Conservation (phyloP, 2,329 filamentous ascomycete species). For the Alternaria burnsii region DNA sequence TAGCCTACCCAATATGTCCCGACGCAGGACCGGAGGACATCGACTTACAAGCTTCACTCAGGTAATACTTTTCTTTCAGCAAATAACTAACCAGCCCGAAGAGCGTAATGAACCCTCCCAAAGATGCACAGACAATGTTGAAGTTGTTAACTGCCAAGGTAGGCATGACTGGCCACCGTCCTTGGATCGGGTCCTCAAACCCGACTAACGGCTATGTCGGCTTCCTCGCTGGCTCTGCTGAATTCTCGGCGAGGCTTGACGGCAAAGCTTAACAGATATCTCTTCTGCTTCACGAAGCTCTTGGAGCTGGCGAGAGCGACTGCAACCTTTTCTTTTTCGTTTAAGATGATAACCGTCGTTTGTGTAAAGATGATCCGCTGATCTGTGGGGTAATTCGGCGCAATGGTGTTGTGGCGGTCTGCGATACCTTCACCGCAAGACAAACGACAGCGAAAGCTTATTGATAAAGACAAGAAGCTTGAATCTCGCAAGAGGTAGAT, state of each 20-base stretch:
- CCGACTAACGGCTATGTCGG: slow-evolving; percentile 7
- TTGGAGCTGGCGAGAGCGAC: background rate
- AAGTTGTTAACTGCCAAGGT: slow-evolving; percentile 75
- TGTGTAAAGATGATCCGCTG: background rate
- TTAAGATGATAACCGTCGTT: background rate
- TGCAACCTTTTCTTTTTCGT: background rate
- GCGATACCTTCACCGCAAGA: background rate
- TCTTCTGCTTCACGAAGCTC: background rate
- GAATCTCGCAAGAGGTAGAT: background rate
- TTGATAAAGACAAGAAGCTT: background rate
- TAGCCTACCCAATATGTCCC: background rate
- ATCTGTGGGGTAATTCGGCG: background rate
- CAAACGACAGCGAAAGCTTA: background rate
- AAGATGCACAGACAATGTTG: slow-evolving; percentile 80
- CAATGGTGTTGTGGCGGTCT: slow-evolving; percentile 1
- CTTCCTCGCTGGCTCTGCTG: slow-evolving; percentile 4
- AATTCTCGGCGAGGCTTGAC: slow-evolving; percentile 18
- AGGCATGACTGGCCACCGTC: slow-evolving; percentile 58
- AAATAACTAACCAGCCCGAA: slow-evolving; percentile 91
- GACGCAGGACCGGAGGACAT: too few species aligned
- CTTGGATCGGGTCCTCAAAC: background rate
- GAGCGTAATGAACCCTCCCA: slow-evolving; percentile 88
- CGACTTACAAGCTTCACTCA: slow-evolving; percentile 84
- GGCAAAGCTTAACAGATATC: slow-evolving; percentile 5
- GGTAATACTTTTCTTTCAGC: slow-evolving; percentile 87